Base-by-base conservation (phyloP, 2,329 filamentous ascomycete genomes). In the Canariomyces notabilis region DNA sequence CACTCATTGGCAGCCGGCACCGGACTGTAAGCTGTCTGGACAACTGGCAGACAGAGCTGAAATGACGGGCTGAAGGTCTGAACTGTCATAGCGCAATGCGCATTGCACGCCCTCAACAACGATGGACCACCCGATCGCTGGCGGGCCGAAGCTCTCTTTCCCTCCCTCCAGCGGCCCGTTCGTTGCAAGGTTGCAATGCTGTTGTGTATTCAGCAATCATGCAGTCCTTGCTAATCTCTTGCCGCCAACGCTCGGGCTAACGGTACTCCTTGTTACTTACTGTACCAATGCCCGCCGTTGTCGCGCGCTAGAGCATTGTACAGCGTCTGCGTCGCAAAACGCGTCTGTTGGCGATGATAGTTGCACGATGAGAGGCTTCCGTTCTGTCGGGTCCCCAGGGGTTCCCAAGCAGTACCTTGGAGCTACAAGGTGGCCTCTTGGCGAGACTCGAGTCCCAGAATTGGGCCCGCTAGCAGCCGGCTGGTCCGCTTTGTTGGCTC, bases 401-500 rank as follows among this genome's bases (percentile, higher is more conserved):
- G 56, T 50, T 50, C 46, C 45, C 29, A 29, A 38, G 34, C 44
- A 44, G 35, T 21, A 31, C 20, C 43, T 26, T 38, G 45, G 52
- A 56, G 51, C 56, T 53, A 23, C 21, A 44, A 29, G 37, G 22
- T 46, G 52, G 49, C 47, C 50, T 42, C 31, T 31, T 39, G 49
- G 33, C 48, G 43, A 44, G n/a, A n/a, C n/a, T n/a, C 49, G 50
- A 55, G 47, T 53, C 53, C 59, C 56, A 52, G 50, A n/a, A 44
- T 52, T 31, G 50, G 53, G 51, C 39, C 49, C 38, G 38, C 32
- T 41, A 15, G 45, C 39, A 46, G 32, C 49, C 49, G 33, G 15
- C 44, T 35, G 35, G 31, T 39, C 36, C 35, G 22, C 9, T 12
- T 18, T 21, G 7, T 4, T 11, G 35, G 22, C 37, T 22, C 29